A percentile compares a stretch with the other conserved stretches of the same genome.
Conservation (phyloP, 2,329 filamentous ascomycete species). For the Triangularia verruculosa region DNA sequence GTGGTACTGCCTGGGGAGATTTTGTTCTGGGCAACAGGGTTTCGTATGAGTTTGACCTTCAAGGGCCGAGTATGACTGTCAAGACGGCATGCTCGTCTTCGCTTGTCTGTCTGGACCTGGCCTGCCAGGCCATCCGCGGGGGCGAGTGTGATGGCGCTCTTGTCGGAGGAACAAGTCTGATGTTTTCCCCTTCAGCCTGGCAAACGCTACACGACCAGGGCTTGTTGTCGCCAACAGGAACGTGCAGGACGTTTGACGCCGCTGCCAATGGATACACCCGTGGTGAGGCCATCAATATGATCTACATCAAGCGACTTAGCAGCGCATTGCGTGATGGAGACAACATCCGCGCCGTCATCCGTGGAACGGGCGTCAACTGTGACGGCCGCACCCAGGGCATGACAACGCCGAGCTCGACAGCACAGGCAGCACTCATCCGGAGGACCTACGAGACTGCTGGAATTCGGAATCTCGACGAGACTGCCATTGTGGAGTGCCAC, state of each 20-base stretch:
- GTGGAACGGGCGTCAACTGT: slow-evolving; percentile 27
- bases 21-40: slow-evolving; percentile 37
- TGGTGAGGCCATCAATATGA: slow-evolving; percentile 48
- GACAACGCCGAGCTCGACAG: slow-evolving; percentile 25
- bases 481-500: slow-evolving; percentile 25
- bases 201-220: neutral
- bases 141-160: neutral
- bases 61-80: slow-evolving; percentile 20
- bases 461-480: neutral
- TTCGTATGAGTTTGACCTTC: slow-evolving; percentile 38
- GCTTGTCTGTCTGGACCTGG: neutral
- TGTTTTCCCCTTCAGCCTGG: neutral
- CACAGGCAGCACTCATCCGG: slow-evolving; percentile 10
- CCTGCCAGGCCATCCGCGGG: neutral
- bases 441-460: slow-evolving; percentile 2
- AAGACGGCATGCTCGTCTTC: neutral
- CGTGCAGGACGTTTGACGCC: slow-evolving; percentile 43
- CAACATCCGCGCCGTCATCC: slow-evolving; percentile 29
- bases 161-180: neutral
- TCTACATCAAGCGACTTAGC: slow-evolving; percentile 34
- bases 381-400: slow-evolving; percentile 32
- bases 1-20: slow-evolving; percentile 11
- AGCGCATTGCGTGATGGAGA: slow-evolving; percentile 29
- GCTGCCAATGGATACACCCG: slow-evolving; percentile 50
- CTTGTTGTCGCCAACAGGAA: slow-evolving; percentile 38